Conservation (phyloP, 192 early-diverging fungal species). For the Coemansia sp. region DNA sequence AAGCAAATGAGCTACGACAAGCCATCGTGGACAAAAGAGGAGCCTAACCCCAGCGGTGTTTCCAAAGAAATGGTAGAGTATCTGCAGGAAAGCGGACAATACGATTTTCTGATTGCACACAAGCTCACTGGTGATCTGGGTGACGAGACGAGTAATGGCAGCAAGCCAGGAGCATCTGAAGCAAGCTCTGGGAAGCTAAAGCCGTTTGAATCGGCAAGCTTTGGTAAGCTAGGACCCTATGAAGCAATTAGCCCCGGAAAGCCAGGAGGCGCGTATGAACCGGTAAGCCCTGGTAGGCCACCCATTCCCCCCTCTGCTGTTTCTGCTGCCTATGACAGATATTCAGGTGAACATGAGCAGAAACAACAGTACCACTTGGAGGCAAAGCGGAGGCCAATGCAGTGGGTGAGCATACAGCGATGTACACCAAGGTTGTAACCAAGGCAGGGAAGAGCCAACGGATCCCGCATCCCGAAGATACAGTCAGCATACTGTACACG, state of each 20-base stretch:
- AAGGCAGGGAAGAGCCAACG: slow-evolving; percentile 63
- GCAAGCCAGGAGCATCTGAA: slow-evolving; percentile 49
- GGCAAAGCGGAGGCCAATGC: slow-evolving; percentile 22
- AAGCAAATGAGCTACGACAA: slow-evolving; percentile 24
- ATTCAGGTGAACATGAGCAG: background rate
- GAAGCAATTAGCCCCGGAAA: too few species aligned
- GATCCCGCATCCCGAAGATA: slow-evolving; percentile 54
- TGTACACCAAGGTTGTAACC: slow-evolving; percentile 64
- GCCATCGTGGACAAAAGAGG: slow-evolving; percentile 62
- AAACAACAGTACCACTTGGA: slow-evolving; percentile 1
- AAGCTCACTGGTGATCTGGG: slow-evolving; percentile 73
- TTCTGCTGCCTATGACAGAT: too few species aligned
- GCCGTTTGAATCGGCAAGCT: background rate
- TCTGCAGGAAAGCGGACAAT: slow-evolving; percentile 64
- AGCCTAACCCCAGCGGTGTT: slow-evolving; percentile 62
- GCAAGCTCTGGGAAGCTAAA: slow-evolving; percentile 56
- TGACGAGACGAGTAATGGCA: slow-evolving; percentile 60
- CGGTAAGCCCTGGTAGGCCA: too few species aligned
- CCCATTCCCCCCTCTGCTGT: too few species aligned
- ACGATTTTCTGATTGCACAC: slow-evolving; percentile 63
- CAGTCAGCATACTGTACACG: slow-evolving; percentile 65
- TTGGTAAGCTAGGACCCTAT: too few species aligned
- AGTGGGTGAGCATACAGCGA: slow-evolving; percentile 25
- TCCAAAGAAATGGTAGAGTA: slow-evolving; percentile 71
- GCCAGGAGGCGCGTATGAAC: too few species aligned